These are phyloP conservation scores for Luffa aegyptiaca DNA, from an alignment of 306 rosid genomes.

Conservation along the genomic window DNA sequence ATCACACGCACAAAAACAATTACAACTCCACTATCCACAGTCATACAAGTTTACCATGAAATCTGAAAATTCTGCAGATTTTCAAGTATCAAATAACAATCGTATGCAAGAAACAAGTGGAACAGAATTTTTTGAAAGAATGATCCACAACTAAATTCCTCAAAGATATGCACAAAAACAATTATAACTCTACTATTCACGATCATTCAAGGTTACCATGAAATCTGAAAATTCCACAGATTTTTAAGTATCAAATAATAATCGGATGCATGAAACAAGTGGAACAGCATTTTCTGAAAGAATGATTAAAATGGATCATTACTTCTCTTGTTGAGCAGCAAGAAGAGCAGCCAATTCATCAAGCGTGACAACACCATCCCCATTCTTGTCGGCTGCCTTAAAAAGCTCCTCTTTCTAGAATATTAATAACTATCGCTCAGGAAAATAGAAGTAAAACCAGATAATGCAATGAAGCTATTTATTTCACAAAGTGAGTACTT, in stretches of 20 bases:
- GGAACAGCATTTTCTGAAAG: constrained; percentile 4
- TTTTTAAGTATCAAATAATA: not conserved
- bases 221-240: not conserved
- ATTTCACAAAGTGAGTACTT: not conserved
- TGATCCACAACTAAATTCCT: not conserved
- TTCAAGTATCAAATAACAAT: not conserved
- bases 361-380: constrained; percentile 76
- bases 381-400: constrained; percentile 82
- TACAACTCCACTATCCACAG: not conserved
- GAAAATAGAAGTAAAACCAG: constrained; percentile 4
- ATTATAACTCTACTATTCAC: not conserved
- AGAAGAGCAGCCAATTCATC: constrained; percentile 92
- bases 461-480: not conserved
- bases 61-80: not conserved
- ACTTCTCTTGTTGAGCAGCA: constrained; percentile 86
- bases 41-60: not conserved
- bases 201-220: not conserved
- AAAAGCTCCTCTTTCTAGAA: constrained; percentile 84
- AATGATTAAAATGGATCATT: constrained; percentile 20
- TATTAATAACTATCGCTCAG: constrained; percentile 27
- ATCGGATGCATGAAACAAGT: constrained; percentile 4
- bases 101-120: constrained; percentile 2
- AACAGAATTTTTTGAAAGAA: constrained; percentile 5
- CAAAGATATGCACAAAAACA: no score
- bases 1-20: not conserved